phyloP scores from a whole-genome alignment of 2,329 filamentous ascomycete genomes.

The Mollisia scopiformis region DNA sequence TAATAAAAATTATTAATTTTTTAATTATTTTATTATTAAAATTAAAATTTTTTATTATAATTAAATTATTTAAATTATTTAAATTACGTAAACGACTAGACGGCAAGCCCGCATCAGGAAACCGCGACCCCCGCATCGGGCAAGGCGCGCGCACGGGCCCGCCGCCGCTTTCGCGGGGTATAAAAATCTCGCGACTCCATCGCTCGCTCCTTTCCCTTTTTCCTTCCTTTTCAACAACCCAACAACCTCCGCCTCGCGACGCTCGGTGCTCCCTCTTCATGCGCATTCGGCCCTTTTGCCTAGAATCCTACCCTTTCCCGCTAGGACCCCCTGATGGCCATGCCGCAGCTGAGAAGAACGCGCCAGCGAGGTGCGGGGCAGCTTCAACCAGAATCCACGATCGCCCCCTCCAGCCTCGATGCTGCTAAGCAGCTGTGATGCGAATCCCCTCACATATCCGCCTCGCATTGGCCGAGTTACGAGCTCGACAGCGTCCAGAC shows the following conservation, averaged over 20 bases:
- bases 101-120: neutral
- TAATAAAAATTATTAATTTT: no score
- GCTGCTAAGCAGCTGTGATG: conserved; percentile 15
- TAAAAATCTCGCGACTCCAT: neutral
- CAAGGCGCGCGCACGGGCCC: neutral
- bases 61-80: neutral
- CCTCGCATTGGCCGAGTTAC: conserved; percentile 21
- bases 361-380: conserved; percentile 21
- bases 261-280: conserved; percentile 5
- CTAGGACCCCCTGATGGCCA: conserved; percentile 19
- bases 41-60: no score
- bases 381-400: conserved; percentile 22
- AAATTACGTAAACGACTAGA: neutral
- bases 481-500: conserved; percentile 16
- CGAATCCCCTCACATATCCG: conserved; percentile 5
- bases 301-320: conserved; percentile 13
- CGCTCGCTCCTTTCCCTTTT: neutral
- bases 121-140: neutral
- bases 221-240: neutral
- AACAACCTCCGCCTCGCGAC: neutral
- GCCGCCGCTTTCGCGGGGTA: neutral
- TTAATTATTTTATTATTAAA: neutral
- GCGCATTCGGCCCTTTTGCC: conserved; percentile 24
- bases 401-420: conserved; percentile 17
- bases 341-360: conserved; percentile 23